phyloP scores from a whole-genome alignment of 208 protist species.

The Acanthamoeba lenticulata region DNA sequence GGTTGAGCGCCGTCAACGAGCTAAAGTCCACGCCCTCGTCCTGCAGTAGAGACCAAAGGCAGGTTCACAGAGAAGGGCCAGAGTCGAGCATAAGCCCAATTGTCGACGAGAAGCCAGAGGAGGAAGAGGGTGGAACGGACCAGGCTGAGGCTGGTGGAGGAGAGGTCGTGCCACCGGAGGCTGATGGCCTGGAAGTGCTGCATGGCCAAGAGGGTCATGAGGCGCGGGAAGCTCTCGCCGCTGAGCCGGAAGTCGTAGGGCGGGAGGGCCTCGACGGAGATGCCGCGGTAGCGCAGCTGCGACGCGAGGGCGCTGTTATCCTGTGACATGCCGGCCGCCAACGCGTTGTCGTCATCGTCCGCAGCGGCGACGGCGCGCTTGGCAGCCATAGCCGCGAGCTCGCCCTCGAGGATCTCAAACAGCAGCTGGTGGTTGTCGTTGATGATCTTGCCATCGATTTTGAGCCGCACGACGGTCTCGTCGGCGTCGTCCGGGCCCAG shows the following conservation, averaged over 20 bases:
- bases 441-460: constrained; percentile 48
- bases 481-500: not conserved
- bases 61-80: too few species aligned
- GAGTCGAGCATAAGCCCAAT: too few species aligned
- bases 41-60: not conserved
- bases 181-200: constrained; percentile 19
- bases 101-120: too few species aligned
- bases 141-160: constrained; percentile 9
- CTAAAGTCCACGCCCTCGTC: not conserved
- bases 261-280: not conserved
- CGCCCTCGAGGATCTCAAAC: constrained; percentile 30
- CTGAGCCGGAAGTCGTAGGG: constrained; percentile 1
- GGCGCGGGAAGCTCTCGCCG: not conserved
- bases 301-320: not conserved
- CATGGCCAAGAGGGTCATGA: constrained; percentile 1
- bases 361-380: not conserved
- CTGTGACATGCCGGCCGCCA: too few species aligned
- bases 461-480: not conserved
- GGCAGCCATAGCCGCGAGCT: not conserved
- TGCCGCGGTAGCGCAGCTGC: not conserved
- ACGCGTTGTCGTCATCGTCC: not conserved
- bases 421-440: constrained; percentile 39
- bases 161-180: constrained; percentile 22
- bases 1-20: constrained; percentile 15
- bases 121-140: not conserved